Percentiles rank a stretch among this genome's conserved stretches.
phyloP scores from a whole-genome alignment of 2,329 filamentous ascomycete genomes.

The Fusarium sp. region DNA sequence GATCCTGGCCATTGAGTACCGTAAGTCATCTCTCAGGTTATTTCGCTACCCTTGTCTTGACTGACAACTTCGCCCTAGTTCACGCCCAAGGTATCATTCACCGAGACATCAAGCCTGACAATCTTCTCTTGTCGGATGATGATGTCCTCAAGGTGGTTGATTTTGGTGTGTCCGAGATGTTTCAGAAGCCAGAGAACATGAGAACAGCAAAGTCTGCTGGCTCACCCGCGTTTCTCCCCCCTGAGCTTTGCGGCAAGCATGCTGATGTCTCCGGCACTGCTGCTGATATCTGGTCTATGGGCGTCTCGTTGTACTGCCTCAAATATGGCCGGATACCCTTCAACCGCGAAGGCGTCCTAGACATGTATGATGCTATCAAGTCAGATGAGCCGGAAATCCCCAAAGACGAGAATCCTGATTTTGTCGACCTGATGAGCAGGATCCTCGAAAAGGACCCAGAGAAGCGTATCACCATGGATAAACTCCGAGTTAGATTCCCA shows the following conservation, averaged over 20 bases:
- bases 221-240: conserved; percentile 93
- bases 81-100: conserved; percentile 96
- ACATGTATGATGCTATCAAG: conserved; percentile 91
- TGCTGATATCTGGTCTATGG: conserved; percentile 99
- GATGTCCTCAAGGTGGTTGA: conserved; percentile 97
- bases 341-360: conserved; percentile 80
- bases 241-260: conserved; percentile 90
- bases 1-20: conserved; percentile 93
- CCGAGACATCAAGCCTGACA: conserved; percentile 97
- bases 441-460: conserved; percentile 88
- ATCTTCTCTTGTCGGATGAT: conserved; percentile 88
- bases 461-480: conserved; percentile 84
- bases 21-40: conserved; percentile 60
- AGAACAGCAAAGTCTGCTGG: conserved; percentile 92
- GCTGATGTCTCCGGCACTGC: conserved; percentile 89
- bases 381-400: conserved; percentile 74
- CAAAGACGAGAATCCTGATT: conserved; percentile 72
- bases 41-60: too few relatives aligned
- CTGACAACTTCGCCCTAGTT: conserved; percentile 61
- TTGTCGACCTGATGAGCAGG: conserved; percentile 78
- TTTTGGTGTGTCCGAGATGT: conserved; percentile 99
- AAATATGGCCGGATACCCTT: conserved; percentile 92
- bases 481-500: conserved; percentile 77
- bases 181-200: conserved; percentile 88
- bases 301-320: conserved; percentile 92